Evolutionary conservation across 257 asterid genomes (phyloP).

Genomic region (Nyctanthes arbortristis): DNA sequence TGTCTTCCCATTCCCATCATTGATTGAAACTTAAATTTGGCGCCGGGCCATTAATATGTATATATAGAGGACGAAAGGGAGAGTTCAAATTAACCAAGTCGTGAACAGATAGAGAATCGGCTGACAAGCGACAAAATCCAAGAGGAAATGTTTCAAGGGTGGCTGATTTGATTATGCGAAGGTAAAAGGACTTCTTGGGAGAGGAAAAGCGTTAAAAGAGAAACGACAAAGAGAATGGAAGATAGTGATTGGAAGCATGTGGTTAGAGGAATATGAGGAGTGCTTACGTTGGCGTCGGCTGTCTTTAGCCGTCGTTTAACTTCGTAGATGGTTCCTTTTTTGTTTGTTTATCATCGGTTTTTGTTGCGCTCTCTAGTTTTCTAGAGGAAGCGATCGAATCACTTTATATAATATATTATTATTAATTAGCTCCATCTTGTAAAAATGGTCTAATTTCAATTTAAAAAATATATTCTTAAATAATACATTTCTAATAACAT

Average conservation of each 20-base stretch:
- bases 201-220: conserved; percentile 31
- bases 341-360: conserved; percentile 24
- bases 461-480: too few relatives aligned
- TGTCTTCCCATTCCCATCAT: conserved; percentile 51
- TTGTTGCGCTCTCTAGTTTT: too few relatives aligned
- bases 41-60: neutral
- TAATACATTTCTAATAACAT: too few relatives aligned
- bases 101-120: conserved; percentile 29
- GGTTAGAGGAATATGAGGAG: conserved; percentile 41
- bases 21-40: too few relatives aligned
- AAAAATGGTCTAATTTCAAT: too few relatives aligned
- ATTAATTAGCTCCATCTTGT: too few relatives aligned
- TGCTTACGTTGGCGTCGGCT: conserved; percentile 41
- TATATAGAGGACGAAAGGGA: conserved; percentile 22
- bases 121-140: conserved; percentile 33
- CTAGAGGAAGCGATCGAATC: too few relatives aligned
- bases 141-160: conserved; percentile 24
- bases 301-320: conserved; percentile 28
- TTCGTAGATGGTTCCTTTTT: conserved; percentile 9
- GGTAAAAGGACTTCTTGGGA: conserved; percentile 25
- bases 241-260: conserved; percentile 40
- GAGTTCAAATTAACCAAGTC: conserved; percentile 28
- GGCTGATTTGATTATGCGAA: conserved; percentile 23
- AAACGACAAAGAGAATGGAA: conserved; percentile 30
- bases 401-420: too few relatives aligned